Conservation (phyloP, 2,329 filamentous ascomycete genomes). For the Fusarium lateritium region DNA sequence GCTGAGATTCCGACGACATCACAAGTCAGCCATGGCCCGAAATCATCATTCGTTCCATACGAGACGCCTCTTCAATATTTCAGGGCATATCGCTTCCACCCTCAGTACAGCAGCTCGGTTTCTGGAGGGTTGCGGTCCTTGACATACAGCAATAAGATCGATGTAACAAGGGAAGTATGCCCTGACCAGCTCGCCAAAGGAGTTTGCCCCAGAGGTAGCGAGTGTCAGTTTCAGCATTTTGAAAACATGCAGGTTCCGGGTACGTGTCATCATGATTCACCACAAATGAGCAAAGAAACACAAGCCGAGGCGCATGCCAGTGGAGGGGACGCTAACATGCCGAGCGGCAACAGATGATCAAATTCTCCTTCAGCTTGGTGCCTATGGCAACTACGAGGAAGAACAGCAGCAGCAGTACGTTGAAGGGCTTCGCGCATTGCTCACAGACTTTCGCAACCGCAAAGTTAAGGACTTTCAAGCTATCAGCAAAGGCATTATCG, state of each 20-base stretch:
- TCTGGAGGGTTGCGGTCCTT: slow-evolving; percentile 86
- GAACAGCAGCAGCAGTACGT: slow-evolving; percentile 74
- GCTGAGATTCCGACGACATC: slow-evolving; percentile 17
- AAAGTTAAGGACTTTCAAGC: slow-evolving; percentile 76
- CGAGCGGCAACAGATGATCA: slow-evolving; percentile 73
- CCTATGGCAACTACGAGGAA: slow-evolving; percentile 73
- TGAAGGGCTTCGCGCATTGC: slow-evolving; percentile 71
- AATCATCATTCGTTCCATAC: slow-evolving; percentile 71
- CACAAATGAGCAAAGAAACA: slow-evolving; percentile 37
- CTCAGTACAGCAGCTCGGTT: slow-evolving; percentile 78
- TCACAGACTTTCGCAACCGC: slow-evolving; percentile 71
- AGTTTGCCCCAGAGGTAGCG: slow-evolving; percentile 77
- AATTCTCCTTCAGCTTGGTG: slow-evolving; percentile 80
- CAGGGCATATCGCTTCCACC: slow-evolving; percentile 91
- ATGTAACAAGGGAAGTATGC: slow-evolving; percentile 81
- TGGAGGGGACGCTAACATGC: slow-evolving; percentile 65
- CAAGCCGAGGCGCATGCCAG: slow-evolving; percentile 41
- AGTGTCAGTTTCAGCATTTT: slow-evolving; percentile 87
- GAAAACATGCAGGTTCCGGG: slow-evolving; percentile 56
- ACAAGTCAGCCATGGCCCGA: slow-evolving; percentile 15
- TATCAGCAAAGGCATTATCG: slow-evolving; percentile 77
- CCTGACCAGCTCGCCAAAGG: slow-evolving; percentile 79
- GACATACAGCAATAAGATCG: slow-evolving; percentile 94
- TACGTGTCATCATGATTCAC: slow-evolving; percentile 50
- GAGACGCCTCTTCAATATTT: slow-evolving; percentile 87